A percentile compares a stretch with the other conserved stretches of the same genome.
phyloP scores from a whole-genome alignment of 139 green algal species.

The Axilococcus clingmanii region DNA sequence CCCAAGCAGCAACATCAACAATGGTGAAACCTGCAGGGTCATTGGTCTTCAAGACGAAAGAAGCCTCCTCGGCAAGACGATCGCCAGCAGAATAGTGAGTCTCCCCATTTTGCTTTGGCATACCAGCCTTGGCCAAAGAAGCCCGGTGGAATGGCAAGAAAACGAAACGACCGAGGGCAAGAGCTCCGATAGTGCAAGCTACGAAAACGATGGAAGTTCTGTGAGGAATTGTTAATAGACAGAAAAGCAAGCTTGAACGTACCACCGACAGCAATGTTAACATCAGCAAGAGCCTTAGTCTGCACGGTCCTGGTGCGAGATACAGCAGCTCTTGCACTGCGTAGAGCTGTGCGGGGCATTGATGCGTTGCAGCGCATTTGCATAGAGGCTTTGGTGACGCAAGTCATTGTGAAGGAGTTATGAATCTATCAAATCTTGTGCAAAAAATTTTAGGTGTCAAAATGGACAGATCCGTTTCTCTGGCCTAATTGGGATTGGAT shows the following conservation, averaged over 20 bases:
- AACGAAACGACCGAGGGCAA: constrained; percentile 61
- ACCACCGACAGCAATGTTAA: constrained; percentile 28
- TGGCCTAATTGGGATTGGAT: too few relatives aligned
- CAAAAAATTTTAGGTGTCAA: too few relatives aligned
- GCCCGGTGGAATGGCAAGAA: constrained; percentile 58
- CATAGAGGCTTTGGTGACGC: neutral
- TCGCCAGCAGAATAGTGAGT: constrained; percentile 68
- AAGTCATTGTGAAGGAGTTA: neutral
- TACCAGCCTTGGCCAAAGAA: constrained; percentile 40
- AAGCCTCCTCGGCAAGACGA: constrained; percentile 29
- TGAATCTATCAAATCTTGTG: neutral
- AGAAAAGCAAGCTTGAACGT: too few relatives aligned
- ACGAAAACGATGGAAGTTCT: too few relatives aligned
- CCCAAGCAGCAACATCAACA: constrained; percentile 78
- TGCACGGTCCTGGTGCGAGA: constrained; percentile 2
- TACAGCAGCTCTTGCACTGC: neutral
- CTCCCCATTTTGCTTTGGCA: constrained; percentile 68
- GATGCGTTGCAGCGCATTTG: neutral
- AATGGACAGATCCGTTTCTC: too few relatives aligned
- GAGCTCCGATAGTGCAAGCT: constrained; percentile 36
- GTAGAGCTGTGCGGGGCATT: neutral
- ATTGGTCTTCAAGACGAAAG: constrained; percentile 48
- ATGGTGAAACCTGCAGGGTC: constrained; percentile 81
- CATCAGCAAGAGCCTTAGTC: constrained; percentile 20
- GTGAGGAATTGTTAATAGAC: too few relatives aligned